phyloP scores from a whole-genome alignment of 306 rosid species.

The Fragaria nilgerrensis region DNA sequence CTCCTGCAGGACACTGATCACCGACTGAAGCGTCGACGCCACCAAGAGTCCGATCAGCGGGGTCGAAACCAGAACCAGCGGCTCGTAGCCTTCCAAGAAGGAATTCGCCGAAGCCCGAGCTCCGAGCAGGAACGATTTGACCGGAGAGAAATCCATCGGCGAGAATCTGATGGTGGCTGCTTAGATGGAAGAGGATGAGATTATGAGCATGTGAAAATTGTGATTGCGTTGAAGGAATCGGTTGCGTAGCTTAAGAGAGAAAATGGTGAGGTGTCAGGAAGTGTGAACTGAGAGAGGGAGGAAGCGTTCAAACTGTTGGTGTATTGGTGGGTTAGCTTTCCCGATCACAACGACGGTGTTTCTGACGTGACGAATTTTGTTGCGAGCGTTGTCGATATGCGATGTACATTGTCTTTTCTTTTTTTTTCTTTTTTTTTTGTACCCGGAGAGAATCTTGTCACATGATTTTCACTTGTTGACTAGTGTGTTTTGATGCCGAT shows the following conservation, averaged over 20 bases:
- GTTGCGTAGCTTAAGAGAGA: neutral
- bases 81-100: constrained; percentile 41
- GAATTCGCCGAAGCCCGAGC: constrained; percentile 34
- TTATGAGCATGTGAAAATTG: neutral
- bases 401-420: no score
- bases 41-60: constrained; percentile 36
- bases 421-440: no score
- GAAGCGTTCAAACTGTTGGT: no score
- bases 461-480: no score
- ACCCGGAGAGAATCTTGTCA: no score
- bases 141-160: constrained; percentile 32
- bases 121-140: constrained; percentile 11
- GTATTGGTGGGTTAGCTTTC: no score
- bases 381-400: no score
- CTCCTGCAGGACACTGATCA: constrained; percentile 27
- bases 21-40: constrained; percentile 37
- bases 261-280: neutral
- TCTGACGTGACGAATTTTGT: no score
- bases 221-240: neutral
- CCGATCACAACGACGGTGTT: no score
- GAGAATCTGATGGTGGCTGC: neutral
- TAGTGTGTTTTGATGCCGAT: no score
- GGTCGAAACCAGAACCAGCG: constrained; percentile 44
- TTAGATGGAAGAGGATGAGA: neutral
- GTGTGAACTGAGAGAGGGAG: neutral